These are phyloP conservation scores for Hamamelis virginiana DNA, from an alignment of 164 flowering plant genomes.

Conservation along the genomic window DNA sequence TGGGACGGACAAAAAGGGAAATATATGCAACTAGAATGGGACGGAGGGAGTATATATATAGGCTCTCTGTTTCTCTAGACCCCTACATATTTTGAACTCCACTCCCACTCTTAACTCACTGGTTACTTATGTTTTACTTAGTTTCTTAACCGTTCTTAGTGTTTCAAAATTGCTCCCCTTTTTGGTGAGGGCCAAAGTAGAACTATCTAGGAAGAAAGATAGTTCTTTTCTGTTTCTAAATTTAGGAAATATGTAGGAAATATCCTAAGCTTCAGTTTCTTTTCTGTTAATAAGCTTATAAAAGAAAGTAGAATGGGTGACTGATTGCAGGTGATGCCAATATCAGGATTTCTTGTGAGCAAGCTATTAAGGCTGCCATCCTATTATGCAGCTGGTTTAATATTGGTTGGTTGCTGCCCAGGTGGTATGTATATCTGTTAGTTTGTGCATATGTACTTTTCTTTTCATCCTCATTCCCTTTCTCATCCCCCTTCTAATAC, in stretches of 20 bases:
- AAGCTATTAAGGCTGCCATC: conserved; percentile 77
- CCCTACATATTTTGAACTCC: not conserved
- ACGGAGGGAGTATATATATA: no score
- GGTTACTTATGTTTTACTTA: not conserved
- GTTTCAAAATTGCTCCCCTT: not conserved
- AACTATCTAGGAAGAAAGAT: not conserved
- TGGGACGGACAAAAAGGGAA: no score
- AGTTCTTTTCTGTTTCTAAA: no score
- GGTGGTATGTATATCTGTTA: conserved; percentile 51
- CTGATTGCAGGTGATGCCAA: conserved; percentile 77
- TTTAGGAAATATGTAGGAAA: no score
- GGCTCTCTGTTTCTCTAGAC: no score
- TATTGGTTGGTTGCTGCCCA: conserved; percentile 91
- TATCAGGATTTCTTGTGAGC: conserved; percentile 77
- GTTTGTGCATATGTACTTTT: not conserved
- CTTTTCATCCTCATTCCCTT: not conserved
- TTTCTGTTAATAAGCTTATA: not conserved
- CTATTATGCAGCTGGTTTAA: conserved; percentile 89
- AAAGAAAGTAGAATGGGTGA: conserved; percentile 1
- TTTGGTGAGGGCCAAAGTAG: not conserved
- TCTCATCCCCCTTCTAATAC: not conserved
- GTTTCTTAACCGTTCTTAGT: not conserved
- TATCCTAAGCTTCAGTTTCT: not conserved
- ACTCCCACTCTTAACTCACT: not conserved
- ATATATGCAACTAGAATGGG: no score